These are phyloP conservation scores for Aspergillus persii DNA, from an alignment of 2,329 filamentous ascomycete genomes.

Conservation along the genomic window DNA sequence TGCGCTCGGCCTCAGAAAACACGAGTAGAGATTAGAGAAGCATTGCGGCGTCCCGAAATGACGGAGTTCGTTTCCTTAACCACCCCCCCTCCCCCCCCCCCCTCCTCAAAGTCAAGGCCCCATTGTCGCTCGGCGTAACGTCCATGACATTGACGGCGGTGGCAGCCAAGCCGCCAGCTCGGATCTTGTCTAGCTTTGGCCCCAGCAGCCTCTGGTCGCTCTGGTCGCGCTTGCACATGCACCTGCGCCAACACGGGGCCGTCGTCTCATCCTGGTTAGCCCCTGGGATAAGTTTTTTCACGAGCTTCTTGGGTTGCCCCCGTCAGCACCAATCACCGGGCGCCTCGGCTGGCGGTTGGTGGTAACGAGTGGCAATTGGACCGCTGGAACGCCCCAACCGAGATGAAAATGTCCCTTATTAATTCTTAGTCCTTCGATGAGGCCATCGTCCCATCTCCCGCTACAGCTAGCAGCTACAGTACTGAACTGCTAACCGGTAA, in stretches of 20 bases:
- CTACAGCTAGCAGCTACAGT: too few species aligned
- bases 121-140: too few species aligned
- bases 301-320: not conserved
- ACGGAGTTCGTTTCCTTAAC: too few species aligned
- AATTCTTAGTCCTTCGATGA: not conserved
- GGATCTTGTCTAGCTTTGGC: not conserved
- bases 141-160: not conserved
- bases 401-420: not conserved
- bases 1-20: too few species aligned
- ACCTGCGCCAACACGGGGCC: not conserved
- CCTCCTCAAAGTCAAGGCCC: too few species aligned
- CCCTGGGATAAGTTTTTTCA: not conserved
- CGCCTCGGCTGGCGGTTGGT: not conserved
- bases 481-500: too few species aligned
- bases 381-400: not conserved
- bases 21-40: not conserved
- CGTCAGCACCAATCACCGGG: not conserved
- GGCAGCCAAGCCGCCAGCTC: not conserved
- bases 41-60: not conserved
- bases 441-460: not conserved
- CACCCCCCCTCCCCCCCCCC: too few species aligned
- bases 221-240: not conserved
- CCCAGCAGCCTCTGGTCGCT: not conserved
- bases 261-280: not conserved
- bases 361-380: not conserved